These are phyloP conservation scores for Acorus calamus DNA, from an alignment of 106 monocot genomes.

Conservation along the genomic window DNA sequence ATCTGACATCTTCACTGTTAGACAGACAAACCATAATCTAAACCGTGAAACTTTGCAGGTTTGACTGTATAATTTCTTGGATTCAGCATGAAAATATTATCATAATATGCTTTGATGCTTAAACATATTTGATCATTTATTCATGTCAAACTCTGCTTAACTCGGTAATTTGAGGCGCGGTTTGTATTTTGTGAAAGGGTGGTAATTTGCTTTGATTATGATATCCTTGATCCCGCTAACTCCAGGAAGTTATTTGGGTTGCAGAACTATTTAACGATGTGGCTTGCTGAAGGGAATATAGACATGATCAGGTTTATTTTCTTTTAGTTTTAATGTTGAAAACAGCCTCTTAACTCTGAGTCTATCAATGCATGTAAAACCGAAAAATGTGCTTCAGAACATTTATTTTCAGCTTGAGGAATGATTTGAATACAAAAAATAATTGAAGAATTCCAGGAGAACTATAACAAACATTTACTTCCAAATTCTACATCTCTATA, in stretches of 20 bases:
- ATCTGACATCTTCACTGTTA: slow-evolving; percentile 6
- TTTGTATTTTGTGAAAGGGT: not conserved
- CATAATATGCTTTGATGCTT: not conserved
- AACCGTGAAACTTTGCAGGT: slow-evolving; percentile 51
- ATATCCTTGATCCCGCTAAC: not conserved
- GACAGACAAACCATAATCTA: slow-evolving; percentile 4
- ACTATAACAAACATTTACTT: not conserved
- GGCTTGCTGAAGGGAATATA: slow-evolving; percentile 48
- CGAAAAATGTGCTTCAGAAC: no score
- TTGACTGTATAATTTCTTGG: not conserved
- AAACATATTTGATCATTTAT: not conserved
- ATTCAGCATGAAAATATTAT: no score
- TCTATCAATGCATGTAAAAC: no score
- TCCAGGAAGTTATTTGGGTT: slow-evolving; percentile 1
- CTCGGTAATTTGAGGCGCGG: not conserved
- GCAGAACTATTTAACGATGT: slow-evolving; percentile 48
- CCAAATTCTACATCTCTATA: not conserved
- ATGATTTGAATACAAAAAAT: no score
- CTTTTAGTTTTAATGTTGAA: no score
- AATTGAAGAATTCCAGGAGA: no score
- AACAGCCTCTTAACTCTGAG: no score
- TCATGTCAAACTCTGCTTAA: not conserved
- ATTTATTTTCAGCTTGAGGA: no score
- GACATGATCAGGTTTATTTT: slow-evolving; percentile 31
- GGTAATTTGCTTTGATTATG: not conserved